These are phyloP conservation scores for Citrullus amarus DNA, from an alignment of 306 rosid genomes.

Conservation along the genomic window DNA sequence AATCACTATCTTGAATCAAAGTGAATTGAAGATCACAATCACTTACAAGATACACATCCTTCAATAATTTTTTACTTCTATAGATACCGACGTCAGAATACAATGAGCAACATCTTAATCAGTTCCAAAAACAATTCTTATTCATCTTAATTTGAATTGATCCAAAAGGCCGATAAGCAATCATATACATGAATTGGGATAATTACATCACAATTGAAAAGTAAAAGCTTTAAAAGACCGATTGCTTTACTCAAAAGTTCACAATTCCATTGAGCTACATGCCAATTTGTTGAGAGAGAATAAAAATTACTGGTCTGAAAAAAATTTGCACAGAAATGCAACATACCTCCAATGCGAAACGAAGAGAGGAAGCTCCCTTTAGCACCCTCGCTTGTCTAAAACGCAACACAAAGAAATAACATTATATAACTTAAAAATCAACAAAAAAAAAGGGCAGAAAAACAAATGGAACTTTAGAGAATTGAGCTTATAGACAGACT, in stretches of 20 bases:
- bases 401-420: neutral
- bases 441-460: neutral
- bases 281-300: neutral
- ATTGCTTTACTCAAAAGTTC: neutral
- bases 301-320: neutral
- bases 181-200: neutral
- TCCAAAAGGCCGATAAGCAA: neutral
- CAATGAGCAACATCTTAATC: neutral
- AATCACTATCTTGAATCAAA: neutral
- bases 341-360: constrained; percentile 59
- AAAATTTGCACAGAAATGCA: neutral
- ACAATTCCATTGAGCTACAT: neutral
- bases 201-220: neutral
- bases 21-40: neutral
- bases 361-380: constrained; percentile 35
- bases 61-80: neutral
- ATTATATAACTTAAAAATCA: too few relatives aligned
- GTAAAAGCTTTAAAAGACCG: neutral
- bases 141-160: neutral
- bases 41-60: neutral
- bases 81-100: neutral
- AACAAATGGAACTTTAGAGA: neutral
- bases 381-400: constrained; percentile 35
- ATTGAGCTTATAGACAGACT: neutral
- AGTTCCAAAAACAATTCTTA: neutral